Conservation (phyloP, 257 asterid species). For the Solanum pinnatisectum region DNA sequence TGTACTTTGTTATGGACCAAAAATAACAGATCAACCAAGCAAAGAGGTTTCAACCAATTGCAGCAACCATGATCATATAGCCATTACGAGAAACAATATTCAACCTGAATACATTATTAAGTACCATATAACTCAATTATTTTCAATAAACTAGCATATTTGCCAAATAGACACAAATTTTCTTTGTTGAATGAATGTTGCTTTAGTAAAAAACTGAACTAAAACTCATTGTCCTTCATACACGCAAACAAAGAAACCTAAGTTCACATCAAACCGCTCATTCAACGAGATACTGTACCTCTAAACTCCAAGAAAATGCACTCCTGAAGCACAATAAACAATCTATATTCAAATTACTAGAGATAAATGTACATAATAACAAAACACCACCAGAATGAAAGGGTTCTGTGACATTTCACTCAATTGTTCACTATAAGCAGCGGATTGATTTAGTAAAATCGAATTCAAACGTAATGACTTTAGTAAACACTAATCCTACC, state of each 20-base stretch:
- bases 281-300: not conserved
- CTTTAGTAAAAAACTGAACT: not conserved
- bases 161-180: not conserved
- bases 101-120: not conserved
- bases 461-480: not conserved
- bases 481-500: not conserved
- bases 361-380: not conserved
- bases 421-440: not conserved
- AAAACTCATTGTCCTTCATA: not conserved
- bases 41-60: not conserved
- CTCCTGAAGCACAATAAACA: not conserved
- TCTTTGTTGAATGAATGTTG: not conserved
- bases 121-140: not conserved
- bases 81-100: not conserved
- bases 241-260: not conserved
- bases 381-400: not conserved
- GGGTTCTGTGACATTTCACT: not conserved
- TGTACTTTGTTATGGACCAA: not conserved
- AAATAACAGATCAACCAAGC: not conserved
- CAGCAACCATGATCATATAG: not conserved
- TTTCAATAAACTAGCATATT: not conserved
- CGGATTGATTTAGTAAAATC: not conserved
- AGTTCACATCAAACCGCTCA: not conserved
- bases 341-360: not conserved
- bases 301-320: not conserved